A percentile compares a stretch with the other conserved stretches of the same genome.
Evolutionary conservation across 1,284 basidiomycete species (phyloP).

Genomic region (Malassezia obtusa): DNA sequence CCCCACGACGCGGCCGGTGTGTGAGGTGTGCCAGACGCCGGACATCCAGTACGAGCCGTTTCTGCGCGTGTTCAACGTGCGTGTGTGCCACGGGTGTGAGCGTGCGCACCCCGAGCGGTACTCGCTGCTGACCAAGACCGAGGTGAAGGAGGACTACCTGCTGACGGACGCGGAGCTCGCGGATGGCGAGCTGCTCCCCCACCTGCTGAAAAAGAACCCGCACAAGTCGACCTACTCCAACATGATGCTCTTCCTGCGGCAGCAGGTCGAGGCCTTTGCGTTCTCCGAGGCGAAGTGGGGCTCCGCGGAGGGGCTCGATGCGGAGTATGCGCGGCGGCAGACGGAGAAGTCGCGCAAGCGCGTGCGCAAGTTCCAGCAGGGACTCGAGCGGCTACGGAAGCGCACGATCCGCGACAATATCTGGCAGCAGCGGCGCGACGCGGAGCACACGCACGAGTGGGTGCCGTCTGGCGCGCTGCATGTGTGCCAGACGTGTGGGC

Average conservation of each 20-base stretch:
- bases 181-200: constrained; percentile 82
- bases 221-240: constrained; percentile 93
- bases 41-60: constrained; percentile 39
- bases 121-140: constrained; percentile 91
- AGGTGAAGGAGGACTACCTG: constrained; percentile 70
- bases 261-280: constrained; percentile 89
- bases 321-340: constrained; percentile 70
- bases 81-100: constrained; percentile 78
- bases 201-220: constrained; percentile 89
- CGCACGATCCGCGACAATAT: constrained; percentile 36
- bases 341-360: constrained; percentile 80
- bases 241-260: constrained; percentile 97
- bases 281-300: constrained; percentile 85
- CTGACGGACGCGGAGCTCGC: constrained; percentile 64
- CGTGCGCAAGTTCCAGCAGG: constrained; percentile 61
- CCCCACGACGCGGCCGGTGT: constrained; percentile 24
- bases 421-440: constrained; percentile 36
- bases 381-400: constrained; percentile 32
- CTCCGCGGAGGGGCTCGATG: constrained; percentile 77
- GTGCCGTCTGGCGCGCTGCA: constrained; percentile 5
- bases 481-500: constrained; percentile 13
- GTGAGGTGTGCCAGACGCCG: constrained; percentile 30
- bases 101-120: constrained; percentile 69
- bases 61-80: constrained; percentile 50
- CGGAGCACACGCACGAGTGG: constrained; percentile 39